Base-by-base conservation (phyloP, 306 rosid genomes). In the Neltuma alba region DNA sequence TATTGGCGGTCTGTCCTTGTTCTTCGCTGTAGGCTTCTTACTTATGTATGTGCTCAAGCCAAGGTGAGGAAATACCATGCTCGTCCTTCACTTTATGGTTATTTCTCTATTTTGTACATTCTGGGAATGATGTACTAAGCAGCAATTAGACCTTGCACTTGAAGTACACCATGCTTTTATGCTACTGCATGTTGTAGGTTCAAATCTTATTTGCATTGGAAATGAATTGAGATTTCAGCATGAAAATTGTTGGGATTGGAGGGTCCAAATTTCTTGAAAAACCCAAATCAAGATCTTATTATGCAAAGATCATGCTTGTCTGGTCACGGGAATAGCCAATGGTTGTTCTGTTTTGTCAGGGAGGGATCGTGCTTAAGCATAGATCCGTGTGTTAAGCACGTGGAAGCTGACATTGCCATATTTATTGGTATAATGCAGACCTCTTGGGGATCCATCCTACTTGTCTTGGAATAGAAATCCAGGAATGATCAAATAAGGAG, bases 391-490 rank as follows among this genome's bases (percentile, higher is more conserved):
- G 52, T 55, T 40, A 23, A 65, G 72, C 66, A 66, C 25, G 37
- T 64, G 36, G 38, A 78, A 66, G 70, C 57, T 82, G 79, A 83
- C 75, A 55, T 61, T 80, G 64, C 33, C 48, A 33, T 48, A 7
- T 75, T 82, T 50, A 10, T 79, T 84, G 81, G 2, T 70, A 84
- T 79, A 71, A 40, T 85, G 94, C 96, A 94, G 98, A 88, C 92
- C 97, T 50, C 94, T 92, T 74, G 97, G 94, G 41, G 98, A 94
- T 84, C 93, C 96, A 63, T 84, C 96, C 34, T 94, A 87, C 88
- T 85, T 92, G 87, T 90, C 97, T 61, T 94, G 98, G 98, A 92
- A 94, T 88, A 90, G 54, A 83, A 69, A 78, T 75, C 82, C 88
- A 27, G 83, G 81, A 80, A 55, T 44, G 30, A n/a, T 37, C 16